A percentile compares a stretch with the other conserved stretches of the same genome.
Evolutionary conservation across 306 rosid species (phyloP).

Genomic region (Vicia sativa): DNA sequence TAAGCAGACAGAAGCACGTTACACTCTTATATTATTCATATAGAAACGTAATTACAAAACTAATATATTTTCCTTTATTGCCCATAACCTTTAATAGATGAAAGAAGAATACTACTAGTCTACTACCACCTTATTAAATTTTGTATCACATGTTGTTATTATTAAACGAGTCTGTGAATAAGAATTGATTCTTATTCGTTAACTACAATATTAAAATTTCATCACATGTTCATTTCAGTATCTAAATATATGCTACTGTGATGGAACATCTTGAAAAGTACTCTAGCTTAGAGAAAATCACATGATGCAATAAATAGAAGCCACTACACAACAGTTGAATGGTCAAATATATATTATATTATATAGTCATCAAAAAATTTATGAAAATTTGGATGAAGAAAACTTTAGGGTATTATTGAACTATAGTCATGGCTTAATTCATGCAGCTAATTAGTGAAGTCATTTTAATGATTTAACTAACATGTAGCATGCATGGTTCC

Average conservation of each 20-base stretch:
- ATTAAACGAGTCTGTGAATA: not conserved
- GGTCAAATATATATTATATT: not conserved
- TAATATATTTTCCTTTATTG: no score
- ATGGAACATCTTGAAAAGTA: conserved; percentile 6
- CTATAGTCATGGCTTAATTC: conserved; percentile 6
- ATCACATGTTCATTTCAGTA: not conserved
- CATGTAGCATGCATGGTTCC: not conserved
- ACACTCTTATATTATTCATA: conserved; percentile 2
- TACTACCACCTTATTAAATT: not conserved
- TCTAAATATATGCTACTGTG: not conserved
- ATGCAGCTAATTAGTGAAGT: conserved; percentile 5
- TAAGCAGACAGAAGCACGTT: conserved; percentile 37
- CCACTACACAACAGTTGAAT: conserved; percentile 4
- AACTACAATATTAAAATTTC: not conserved
- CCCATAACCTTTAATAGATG: not conserved
- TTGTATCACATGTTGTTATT: not conserved
- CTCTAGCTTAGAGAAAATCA: not conserved
- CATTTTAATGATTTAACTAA: not conserved
- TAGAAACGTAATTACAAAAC: not conserved
- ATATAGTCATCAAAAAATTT: no score
- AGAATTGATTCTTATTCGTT: not conserved
- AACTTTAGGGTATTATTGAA: not conserved
- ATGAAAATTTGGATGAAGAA: not conserved
- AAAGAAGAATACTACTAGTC: not conserved
- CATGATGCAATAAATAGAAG: conserved; percentile 6